These are phyloP conservation scores for Penicillium cinerascens DNA, from an alignment of 495 filamentous ascomycete genomes.

Conservation along the genomic window DNA sequence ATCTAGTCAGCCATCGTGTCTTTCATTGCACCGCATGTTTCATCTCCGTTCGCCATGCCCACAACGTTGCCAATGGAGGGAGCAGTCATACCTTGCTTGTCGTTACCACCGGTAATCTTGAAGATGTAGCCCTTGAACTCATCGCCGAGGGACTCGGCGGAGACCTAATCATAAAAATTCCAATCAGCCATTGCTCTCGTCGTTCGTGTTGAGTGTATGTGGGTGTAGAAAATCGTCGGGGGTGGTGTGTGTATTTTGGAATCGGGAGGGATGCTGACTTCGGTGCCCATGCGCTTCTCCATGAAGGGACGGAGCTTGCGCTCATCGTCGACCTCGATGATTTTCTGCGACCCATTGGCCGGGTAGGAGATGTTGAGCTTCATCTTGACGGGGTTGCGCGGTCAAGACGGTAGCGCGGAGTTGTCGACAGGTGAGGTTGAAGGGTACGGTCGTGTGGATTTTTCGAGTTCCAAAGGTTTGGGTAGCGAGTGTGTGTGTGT, in stretches of 20 bases:
- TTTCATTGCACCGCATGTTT: background rate
- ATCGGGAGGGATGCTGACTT: slow-evolving; percentile 61
- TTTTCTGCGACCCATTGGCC: slow-evolving; percentile 97
- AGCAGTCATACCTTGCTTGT: slow-evolving; percentile 78
- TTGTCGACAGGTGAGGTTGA: slow-evolving; percentile 48
- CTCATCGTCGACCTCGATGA: slow-evolving; percentile 98
- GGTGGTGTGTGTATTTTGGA: slow-evolving; percentile 8
- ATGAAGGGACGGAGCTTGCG: slow-evolving; percentile 83
- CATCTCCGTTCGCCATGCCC: background rate
- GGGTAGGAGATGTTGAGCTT: slow-evolving; percentile 98
- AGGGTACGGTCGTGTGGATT: slow-evolving; percentile 33
- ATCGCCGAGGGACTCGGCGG: slow-evolving; percentile 88
- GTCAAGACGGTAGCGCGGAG: slow-evolving; percentile 52
- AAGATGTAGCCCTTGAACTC: slow-evolving; percentile 94
- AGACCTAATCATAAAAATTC: slow-evolving; percentile 39
- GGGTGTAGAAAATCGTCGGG: slow-evolving; percentile 8
- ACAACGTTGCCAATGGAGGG: background rate
- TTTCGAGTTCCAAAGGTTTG: slow-evolving; percentile 28
- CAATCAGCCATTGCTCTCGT: slow-evolving; percentile 38
- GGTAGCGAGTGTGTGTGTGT: slow-evolving; percentile 33
- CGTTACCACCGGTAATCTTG: slow-evolving; percentile 98
- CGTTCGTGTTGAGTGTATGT: slow-evolving; percentile 11
- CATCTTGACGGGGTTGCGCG: slow-evolving; percentile 59
- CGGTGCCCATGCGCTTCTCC: slow-evolving; percentile 94
- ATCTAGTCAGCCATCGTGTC: slow-evolving; percentile 25